Evolutionary conservation across 805 yeast genomes (phyloP).

Genomic region (Kodamaea restingae): DNA sequence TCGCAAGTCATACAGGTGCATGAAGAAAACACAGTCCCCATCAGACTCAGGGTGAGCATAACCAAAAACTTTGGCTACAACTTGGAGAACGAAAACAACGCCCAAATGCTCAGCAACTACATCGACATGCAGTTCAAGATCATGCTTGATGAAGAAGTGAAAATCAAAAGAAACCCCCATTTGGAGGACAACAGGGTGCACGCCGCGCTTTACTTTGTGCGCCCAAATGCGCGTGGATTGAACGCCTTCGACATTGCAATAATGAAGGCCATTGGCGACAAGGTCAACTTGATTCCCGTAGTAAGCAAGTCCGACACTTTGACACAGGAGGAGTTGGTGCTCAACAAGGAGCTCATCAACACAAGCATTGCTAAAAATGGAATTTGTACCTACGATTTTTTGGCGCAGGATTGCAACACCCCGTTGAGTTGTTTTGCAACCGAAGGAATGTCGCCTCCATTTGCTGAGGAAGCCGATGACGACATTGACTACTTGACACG

Average conservation of each 20-base stretch:
- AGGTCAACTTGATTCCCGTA: constrained; percentile 80
- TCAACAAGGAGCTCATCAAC: constrained; percentile 52
- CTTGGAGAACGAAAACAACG: constrained; percentile 17
- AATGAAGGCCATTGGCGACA: constrained; percentile 63
- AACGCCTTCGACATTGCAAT: constrained; percentile 66
- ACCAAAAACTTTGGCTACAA: constrained; percentile 25
- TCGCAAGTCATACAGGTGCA: constrained; percentile 11
- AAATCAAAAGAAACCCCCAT: constrained; percentile 12
- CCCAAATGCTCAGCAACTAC: constrained; percentile 8
- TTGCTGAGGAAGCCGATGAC: constrained; percentile 9
- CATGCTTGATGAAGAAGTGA: constrained; percentile 12
- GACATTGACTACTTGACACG: constrained; percentile 13
- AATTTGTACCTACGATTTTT: constrained; percentile 38
- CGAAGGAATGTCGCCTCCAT: constrained; percentile 5
- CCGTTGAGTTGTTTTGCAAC: neutral
- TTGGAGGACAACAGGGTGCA: constrained; percentile 21
- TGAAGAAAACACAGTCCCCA: constrained; percentile 11
- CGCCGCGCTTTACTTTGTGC: constrained; percentile 23
- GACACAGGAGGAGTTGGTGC: constrained; percentile 50
- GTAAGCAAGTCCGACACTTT: constrained; percentile 78
- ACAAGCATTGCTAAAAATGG: constrained; percentile 48
- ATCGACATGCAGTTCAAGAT: constrained; percentile 9
- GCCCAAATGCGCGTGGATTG: constrained; percentile 24
- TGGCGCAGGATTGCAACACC: constrained; percentile 14
- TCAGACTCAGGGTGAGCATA: constrained; percentile 17